Evolutionary conservation across 2,329 filamentous ascomycete species (phyloP).

Genomic region (Didymella sp.): DNA sequence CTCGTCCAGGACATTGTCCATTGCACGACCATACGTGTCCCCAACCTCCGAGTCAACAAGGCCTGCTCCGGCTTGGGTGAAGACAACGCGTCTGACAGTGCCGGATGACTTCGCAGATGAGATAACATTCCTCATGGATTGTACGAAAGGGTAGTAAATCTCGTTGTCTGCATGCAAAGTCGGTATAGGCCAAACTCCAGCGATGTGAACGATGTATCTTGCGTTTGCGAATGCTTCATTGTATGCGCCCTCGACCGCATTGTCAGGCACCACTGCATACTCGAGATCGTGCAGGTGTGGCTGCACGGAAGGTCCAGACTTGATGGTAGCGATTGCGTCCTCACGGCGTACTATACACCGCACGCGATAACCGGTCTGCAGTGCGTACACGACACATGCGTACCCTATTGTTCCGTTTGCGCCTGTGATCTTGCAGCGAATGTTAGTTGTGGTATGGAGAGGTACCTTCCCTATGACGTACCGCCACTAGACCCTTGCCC

Average conservation of each 20-base stretch:
- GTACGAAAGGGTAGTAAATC: constrained; percentile 44
- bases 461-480: constrained; percentile 19
- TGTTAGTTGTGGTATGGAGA: constrained; percentile 4
- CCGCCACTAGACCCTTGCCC: constrained; percentile 35
- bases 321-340: constrained; percentile 35
- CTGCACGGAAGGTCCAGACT: constrained; percentile 38
- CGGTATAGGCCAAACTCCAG: constrained; percentile 45
- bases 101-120: constrained; percentile 33
- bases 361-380: constrained; percentile 40
- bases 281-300: constrained; percentile 30
- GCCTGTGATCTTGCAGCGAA: constrained; percentile 39
- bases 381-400: constrained; percentile 36
- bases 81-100: constrained; percentile 39
- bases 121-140: constrained; percentile 41
- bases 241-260: constrained; percentile 36
- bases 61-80: constrained; percentile 46
- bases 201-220: constrained; percentile 41
- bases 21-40: constrained; percentile 38
- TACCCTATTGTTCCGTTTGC: constrained; percentile 48
- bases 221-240: constrained; percentile 35
- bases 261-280: constrained; percentile 40
- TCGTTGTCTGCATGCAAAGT: constrained; percentile 44
- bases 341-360: constrained; percentile 43
- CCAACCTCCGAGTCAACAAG: constrained; percentile 44
- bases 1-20: constrained; percentile 36